Conservation (phyloP, 305 asterid genomes). For the Solanum hybrid region DNA sequence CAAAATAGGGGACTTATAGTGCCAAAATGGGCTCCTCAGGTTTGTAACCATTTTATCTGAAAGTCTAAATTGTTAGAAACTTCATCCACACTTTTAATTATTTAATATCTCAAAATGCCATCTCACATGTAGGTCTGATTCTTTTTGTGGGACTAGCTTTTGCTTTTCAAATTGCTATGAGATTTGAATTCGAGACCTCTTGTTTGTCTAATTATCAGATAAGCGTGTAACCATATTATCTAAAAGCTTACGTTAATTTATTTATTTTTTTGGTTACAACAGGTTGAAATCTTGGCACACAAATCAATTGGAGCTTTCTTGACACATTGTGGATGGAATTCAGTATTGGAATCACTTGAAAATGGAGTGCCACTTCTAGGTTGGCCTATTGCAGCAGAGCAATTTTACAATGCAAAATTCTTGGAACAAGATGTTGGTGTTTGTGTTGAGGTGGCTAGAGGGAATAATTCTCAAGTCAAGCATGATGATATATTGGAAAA, state of each 20-base stretch:
- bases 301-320: constrained; percentile 30
- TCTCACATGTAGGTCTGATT: neutral
- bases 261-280: too few species aligned
- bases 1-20: constrained; percentile 36
- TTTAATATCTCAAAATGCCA: neutral
- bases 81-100: neutral
- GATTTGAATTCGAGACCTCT: neutral
- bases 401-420: constrained; percentile 19
- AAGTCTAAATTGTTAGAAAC: neutral
- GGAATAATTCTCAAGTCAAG: too few species aligned
- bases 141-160: neutral
- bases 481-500: too few species aligned
- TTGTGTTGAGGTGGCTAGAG: too few species aligned
- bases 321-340: constrained; percentile 57
- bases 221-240: neutral
- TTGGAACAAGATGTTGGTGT: too few species aligned
- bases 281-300: constrained; percentile 31
- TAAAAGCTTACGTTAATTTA: neutral
- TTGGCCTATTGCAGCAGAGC: constrained; percentile 62
- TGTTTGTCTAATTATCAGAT: neutral
- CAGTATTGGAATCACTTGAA: constrained; percentile 42
- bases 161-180: neutral
- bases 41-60: neutral
- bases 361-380: constrained; percentile 43
- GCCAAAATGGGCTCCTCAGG: constrained; percentile 48